A percentile compares a stretch with the other conserved stretches of the same genome.
These are phyloP conservation scores for Didymella pinodella DNA, from an alignment of 2,329 filamentous ascomycete species.

Conservation along the genomic window DNA sequence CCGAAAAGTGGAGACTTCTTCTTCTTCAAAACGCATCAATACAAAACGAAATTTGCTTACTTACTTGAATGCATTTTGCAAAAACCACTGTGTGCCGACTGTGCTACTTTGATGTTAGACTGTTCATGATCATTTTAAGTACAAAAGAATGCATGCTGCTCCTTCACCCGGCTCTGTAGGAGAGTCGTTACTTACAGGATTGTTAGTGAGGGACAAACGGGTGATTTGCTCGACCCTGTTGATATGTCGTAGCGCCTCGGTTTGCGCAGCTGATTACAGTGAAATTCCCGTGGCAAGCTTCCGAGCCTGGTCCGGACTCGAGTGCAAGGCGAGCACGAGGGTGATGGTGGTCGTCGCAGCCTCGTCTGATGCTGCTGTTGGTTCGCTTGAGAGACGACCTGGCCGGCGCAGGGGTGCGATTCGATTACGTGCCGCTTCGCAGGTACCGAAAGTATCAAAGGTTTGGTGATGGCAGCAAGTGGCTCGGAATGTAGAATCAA, in stretches of 20 bases:
- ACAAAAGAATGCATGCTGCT: slow-evolving; percentile 1
- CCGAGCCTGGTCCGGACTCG: slow-evolving; percentile 27
- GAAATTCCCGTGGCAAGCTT: slow-evolving; percentile 21
- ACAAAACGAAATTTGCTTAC: slow-evolving; percentile 29
- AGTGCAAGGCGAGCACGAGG: slow-evolving; percentile 29
- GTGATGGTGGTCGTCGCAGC: slow-evolving; percentile 13
- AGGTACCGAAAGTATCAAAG: slow-evolving; percentile 38
- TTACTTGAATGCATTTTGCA: slow-evolving; percentile 52
- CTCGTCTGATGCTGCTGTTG: slow-evolving; percentile 47
- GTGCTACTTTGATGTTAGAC: not conserved
- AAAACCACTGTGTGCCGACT: slow-evolving; percentile 12
- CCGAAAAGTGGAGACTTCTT: slow-evolving; percentile 35
- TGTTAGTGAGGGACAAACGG: slow-evolving; percentile 36
- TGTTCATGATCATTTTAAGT: not conserved
- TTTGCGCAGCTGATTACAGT: slow-evolving; percentile 18
- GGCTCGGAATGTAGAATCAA: slow-evolving; percentile 14
- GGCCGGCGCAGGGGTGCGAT: slow-evolving; percentile 48
- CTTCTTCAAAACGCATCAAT: slow-evolving; percentile 36
- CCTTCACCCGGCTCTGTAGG: slow-evolving; percentile 39
- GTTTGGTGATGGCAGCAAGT: slow-evolving; percentile 21
- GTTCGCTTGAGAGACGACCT: slow-evolving; percentile 50
- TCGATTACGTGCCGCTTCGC: slow-evolving; percentile 50
- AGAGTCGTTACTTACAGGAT: slow-evolving; percentile 37
- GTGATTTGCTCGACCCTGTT: slow-evolving; percentile 22
- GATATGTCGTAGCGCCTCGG: slow-evolving; percentile 21